Conservation (phyloP, 257 asterid species). For the Solanum dulcamara region DNA sequence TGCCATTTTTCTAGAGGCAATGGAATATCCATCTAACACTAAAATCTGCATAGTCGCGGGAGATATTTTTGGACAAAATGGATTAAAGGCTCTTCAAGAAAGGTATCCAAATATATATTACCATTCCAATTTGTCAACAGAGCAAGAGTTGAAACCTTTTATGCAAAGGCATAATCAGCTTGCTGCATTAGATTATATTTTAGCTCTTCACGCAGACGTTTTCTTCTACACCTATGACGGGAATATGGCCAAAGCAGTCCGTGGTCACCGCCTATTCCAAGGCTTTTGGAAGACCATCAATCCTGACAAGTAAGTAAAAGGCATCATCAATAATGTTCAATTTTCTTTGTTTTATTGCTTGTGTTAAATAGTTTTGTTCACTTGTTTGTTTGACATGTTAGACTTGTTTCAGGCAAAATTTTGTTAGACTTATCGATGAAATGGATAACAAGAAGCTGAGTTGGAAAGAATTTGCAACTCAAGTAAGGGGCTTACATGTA, state of each 20-base stretch:
- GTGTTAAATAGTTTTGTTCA: neutral
- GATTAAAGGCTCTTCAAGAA: conserved; percentile 1
- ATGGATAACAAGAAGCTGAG: conserved; percentile 11
- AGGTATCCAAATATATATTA: conserved; percentile 22
- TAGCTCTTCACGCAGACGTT: conserved; percentile 25
- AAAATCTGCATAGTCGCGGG: conserved; percentile 27
- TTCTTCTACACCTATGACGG: conserved; percentile 32
- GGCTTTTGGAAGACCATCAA: conserved; percentile 26
- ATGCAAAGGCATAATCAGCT: conserved; percentile 13
- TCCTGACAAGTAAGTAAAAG: conserved; percentile 21
- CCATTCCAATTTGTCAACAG: conserved; percentile 27
- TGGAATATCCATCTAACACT: conserved; percentile 21
- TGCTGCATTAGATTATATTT: conserved; percentile 30
- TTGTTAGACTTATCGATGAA: conserved; percentile 16
- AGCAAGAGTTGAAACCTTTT: conserved; percentile 18
- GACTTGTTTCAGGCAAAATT: conserved; percentile 8
- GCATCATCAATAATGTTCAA: neutral
- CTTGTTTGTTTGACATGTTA: neutral
- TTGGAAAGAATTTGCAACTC: conserved; percentile 18
- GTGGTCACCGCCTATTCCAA: conserved; percentile 25
- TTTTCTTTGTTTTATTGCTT: neutral
- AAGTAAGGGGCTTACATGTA: conserved; percentile 14
- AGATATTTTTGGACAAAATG: conserved; percentile 16
- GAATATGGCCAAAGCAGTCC: conserved; percentile 39
- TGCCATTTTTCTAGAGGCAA: conserved; percentile 25